phyloP scores from a whole-genome alignment of 768 basidiomycete genomes.

The Coprinellus aureogranulatus region DNA sequence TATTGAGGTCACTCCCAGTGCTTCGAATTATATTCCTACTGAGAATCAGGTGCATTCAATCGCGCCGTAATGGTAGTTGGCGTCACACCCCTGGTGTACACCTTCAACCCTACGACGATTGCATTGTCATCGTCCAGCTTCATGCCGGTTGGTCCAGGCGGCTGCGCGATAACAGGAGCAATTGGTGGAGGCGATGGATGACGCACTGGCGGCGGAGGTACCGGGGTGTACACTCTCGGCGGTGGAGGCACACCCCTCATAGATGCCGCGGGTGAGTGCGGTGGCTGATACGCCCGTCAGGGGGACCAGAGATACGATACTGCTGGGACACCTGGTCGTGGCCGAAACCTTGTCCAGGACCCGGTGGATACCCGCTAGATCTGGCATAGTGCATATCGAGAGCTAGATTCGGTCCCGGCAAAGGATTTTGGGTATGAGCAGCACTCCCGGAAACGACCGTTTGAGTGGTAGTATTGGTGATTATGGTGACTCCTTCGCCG shows the following conservation, averaged over 20 bases:
- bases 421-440: neutral
- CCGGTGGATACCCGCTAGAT: neutral
- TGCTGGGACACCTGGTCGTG: too few relatives aligned
- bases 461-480: conserved; percentile 23
- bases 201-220: neutral
- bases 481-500: conserved; percentile 20
- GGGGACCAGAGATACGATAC: too few relatives aligned
- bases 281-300: too few relatives aligned
- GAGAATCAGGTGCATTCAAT: too few relatives aligned
- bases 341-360: too few relatives aligned
- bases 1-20: too few relatives aligned
- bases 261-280: too few relatives aligned
- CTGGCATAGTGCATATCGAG: too few relatives aligned
- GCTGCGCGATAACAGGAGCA: neutral
- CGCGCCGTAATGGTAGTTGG: conserved; percentile 23
- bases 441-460: conserved; percentile 20
- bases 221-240: too few relatives aligned
- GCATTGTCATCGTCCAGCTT: conserved; percentile 26
- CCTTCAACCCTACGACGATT: conserved; percentile 24
- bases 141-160: conserved; percentile 6
- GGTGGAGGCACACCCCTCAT: too few relatives aligned
- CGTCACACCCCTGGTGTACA: conserved; percentile 22
- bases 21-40: too few relatives aligned
- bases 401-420: neutral
- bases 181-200: neutral